These are phyloP conservation scores for Amanita fuliginea DNA, from an alignment of 768 basidiomycete species.

Conservation along the genomic window DNA sequence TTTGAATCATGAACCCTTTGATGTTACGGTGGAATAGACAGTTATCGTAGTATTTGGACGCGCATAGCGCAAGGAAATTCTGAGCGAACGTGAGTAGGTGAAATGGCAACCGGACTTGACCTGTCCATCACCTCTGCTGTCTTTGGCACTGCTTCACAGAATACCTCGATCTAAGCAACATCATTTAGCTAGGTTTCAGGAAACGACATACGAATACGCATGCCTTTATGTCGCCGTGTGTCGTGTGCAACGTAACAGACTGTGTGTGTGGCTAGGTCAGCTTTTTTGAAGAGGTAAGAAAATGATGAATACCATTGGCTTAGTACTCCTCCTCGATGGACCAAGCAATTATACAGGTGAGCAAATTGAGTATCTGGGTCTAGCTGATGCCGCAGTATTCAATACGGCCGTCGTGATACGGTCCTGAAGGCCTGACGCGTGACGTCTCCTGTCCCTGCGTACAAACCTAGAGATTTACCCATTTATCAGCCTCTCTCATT, in stretches of 20 bases:
- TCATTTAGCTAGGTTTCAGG: neutral
- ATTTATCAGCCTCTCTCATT: too few relatives aligned
- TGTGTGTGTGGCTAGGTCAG: slow-evolving; percentile 16
- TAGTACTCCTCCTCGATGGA: too few relatives aligned
- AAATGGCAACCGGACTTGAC: slow-evolving; percentile 5
- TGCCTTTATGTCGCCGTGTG: slow-evolving; percentile 90
- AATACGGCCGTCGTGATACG: too few relatives aligned
- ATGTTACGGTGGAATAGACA: slow-evolving; percentile 92
- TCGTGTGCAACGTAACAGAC: slow-evolving; percentile 94
- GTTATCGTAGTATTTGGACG: slow-evolving; percentile 76
- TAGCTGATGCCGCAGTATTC: too few relatives aligned
- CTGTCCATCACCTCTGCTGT: slow-evolving; percentile 65
- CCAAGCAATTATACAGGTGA: too few relatives aligned
- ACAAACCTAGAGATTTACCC: too few relatives aligned
- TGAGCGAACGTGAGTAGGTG: slow-evolving; percentile 18
- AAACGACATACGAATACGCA: neutral
- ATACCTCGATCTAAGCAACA: slow-evolving; percentile 84
- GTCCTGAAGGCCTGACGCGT: too few relatives aligned
- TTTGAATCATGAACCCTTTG: slow-evolving; percentile 93
- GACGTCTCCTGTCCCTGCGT: too few relatives aligned
- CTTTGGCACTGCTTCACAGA: slow-evolving; percentile 95
- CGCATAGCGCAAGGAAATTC: slow-evolving; percentile 95
- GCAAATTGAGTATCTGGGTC: too few relatives aligned
- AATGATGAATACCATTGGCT: neutral
- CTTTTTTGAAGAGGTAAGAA: neutral